Evolutionary conservation across 2,329 filamentous ascomycete genomes (phyloP), one percentile per base, ranked within the genome.

Genomic region (Fusarium sp.): DNA sequence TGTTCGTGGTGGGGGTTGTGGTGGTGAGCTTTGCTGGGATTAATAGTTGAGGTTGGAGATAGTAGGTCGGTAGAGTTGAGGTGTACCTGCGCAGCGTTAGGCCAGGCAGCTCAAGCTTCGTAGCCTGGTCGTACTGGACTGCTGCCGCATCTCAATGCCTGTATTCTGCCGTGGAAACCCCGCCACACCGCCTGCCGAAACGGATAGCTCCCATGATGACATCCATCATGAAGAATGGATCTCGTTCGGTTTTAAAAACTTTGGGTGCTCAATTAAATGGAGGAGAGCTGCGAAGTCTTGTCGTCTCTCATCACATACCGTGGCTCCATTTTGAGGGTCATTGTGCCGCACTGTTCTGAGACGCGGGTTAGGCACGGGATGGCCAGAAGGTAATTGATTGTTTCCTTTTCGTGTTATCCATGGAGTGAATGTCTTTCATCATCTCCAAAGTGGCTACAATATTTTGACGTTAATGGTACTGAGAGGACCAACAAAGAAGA

Each of bases 61-160:
- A 63, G 56, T 67, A 59, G n/a, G 65, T 54, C 52, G 60, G 43
- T 68, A 63, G 58, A 68, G 69, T 56, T 66, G 53, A 62, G 61
- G 65, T 71, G 68, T 65, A 64, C 62, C 65, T 67, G 73, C 72
- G 61, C 49, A 53, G 49, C 49, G 30, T 52, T 27, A 53, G 45
- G 49, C 76, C 75, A 79, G 78, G 78, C 78, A 79, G 75, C 78
- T 78, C 75, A 74, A 79, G 78, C 78, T 79, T 79, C 78, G 78
- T 79, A 76, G 78, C 75, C 77, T 72, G 70, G 63, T 64, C 65
- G 67, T 64, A 54, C 51, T 38, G 34, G 34, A 38, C 34, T 38
- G 34, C 61, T 63, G 40, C 25, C 62, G 57, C 48, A 55, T 64
- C 45, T 30, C 15, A 38, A n/a, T 38, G 18, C 10, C 24, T 29